Percentiles rank a stretch among this genome's conserved stretches.
These are phyloP conservation scores for Achaetomiella virescens DNA, from an alignment of 495 filamentous ascomycete species.

Conservation along the genomic window DNA sequence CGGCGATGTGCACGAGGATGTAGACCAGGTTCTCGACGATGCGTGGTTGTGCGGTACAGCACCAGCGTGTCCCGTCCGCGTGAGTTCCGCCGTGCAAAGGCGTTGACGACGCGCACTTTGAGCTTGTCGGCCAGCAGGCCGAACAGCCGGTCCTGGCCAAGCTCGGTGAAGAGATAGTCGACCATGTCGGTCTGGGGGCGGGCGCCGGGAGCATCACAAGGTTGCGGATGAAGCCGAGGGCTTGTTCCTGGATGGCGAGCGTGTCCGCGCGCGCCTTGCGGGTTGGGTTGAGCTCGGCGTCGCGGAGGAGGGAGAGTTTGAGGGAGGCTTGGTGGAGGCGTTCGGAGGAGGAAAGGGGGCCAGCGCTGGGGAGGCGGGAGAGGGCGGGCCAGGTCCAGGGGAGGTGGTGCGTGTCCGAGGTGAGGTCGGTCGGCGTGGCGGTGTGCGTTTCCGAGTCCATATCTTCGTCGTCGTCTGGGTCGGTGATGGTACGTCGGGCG, in stretches of 20 bases:
- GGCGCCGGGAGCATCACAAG: slow-evolving; percentile 52
- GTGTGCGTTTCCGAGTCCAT: slow-evolving; percentile 45
- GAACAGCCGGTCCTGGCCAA: slow-evolving; percentile 73
- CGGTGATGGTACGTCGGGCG: background rate
- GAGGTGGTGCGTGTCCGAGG: slow-evolving; percentile 11
- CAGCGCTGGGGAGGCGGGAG: background rate
- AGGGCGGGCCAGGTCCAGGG: slow-evolving; percentile 23
- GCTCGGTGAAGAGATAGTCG: slow-evolving; percentile 66
- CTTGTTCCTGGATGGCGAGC: slow-evolving; percentile 82
- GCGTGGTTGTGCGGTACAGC: slow-evolving; percentile 56
- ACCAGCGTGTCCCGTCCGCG: slow-evolving; percentile 30
- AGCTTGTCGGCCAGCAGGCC: slow-evolving; percentile 70
- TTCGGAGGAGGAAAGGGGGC: slow-evolving; percentile 5
- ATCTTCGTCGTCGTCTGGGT: slow-evolving; percentile 57
- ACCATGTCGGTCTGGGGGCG: slow-evolving; percentile 59
- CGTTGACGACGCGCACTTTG: slow-evolving; percentile 47
- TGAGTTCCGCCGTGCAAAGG: slow-evolving; percentile 31
- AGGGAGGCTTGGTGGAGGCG: slow-evolving; percentile 41
- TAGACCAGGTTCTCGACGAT: slow-evolving; percentile 69
- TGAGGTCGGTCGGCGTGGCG: slow-evolving; percentile 16
- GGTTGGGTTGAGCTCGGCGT: slow-evolving; percentile 49
- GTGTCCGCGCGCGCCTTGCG: slow-evolving; percentile 68
- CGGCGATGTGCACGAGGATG: slow-evolving; percentile 80
- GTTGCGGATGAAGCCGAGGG: slow-evolving; percentile 80
- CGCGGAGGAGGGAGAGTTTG: slow-evolving; percentile 46